Conservation (phyloP, 1,284 basidiomycete species). For the Rhizopogon parksii region DNA sequence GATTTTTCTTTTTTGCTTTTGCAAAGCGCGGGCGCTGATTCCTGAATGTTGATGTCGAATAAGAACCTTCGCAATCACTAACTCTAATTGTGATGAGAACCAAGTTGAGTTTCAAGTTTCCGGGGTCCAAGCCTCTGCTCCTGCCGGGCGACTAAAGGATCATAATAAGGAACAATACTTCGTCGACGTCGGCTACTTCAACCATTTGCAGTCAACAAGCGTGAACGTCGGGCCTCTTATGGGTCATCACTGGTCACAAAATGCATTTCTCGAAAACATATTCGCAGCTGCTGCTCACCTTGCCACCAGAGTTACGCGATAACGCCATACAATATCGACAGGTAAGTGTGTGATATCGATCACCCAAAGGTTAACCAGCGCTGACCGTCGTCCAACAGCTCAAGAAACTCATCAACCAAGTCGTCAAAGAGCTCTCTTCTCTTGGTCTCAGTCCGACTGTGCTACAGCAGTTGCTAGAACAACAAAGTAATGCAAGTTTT, state of each 20-base stretch:
- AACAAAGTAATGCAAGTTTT: constrained; percentile 12
- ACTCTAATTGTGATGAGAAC: no score
- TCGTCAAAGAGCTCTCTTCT: constrained; percentile 74
- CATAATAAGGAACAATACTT: no score
- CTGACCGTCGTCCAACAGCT: constrained; percentile 45
- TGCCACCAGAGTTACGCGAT: constrained; percentile 69
- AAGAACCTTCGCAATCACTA: no score
- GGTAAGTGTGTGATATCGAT: constrained; percentile 33
- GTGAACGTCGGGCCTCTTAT: neutral
- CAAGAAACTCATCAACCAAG: constrained; percentile 88
- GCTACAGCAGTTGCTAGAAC: constrained; percentile 39
- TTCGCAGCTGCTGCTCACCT: constrained; percentile 57
- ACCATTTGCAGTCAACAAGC: no score
- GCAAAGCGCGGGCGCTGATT: no score
- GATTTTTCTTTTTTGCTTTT: no score
- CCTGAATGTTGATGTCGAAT: no score
- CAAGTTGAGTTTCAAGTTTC: no score
- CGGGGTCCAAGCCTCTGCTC: no score
- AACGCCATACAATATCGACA: constrained; percentile 85
- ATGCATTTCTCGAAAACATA: constrained; percentile 87
- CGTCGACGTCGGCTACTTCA: no score
- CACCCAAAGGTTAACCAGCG: neutral
- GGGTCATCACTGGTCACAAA: neutral
- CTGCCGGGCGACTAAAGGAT: no score
- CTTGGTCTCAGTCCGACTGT: constrained; percentile 66